Conservation (phyloP, 2,329 filamentous ascomycete genomes). For the Rhinocladiella mackenziei region DNA sequence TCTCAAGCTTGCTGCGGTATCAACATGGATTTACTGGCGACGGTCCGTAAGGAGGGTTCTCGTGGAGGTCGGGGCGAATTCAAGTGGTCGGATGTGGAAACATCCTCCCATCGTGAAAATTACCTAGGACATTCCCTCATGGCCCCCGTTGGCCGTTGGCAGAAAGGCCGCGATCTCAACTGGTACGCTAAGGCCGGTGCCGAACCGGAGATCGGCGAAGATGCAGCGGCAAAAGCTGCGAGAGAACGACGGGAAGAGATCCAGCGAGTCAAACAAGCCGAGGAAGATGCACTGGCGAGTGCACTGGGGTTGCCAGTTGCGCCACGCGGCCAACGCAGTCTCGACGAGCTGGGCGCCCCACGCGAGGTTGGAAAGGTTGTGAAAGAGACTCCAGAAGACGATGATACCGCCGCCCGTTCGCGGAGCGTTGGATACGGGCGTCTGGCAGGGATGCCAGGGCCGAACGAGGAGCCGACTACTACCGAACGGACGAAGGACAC, state of each 20-base stretch:
- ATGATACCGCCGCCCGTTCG: slow-evolving; percentile 30
- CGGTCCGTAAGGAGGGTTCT: slow-evolving; percentile 77
- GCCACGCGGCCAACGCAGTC: slow-evolving; percentile 57
- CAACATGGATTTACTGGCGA: slow-evolving; percentile 86
- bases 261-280: slow-evolving; percentile 77
- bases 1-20: not conserved
- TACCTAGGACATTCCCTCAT: slow-evolving; percentile 87
- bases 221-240: slow-evolving; percentile 55
- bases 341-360: slow-evolving; percentile 57
- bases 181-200: slow-evolving; percentile 63
- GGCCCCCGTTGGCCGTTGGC: slow-evolving; percentile 89
- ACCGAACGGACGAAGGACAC: slow-evolving; percentile 33
- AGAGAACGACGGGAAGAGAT: slow-evolving; percentile 72
- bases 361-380: slow-evolving; percentile 54
- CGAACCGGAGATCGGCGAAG: slow-evolving; percentile 51
- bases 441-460: slow-evolving; percentile 11
- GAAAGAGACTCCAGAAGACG: slow-evolving; percentile 37
- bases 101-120: slow-evolving; percentile 81
- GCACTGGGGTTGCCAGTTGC: slow-evolving; percentile 76
- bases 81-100: slow-evolving; percentile 91
- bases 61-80: slow-evolving; percentile 87
- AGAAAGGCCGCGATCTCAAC: slow-evolving; percentile 66
- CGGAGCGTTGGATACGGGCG: slow-evolving; percentile 35
- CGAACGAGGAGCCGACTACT: slow-evolving; percentile 32
- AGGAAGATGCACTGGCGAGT: slow-evolving; percentile 82